These are phyloP conservation scores for Malus sieversii DNA, from an alignment of 306 rosid species.

Conservation along the genomic window DNA sequence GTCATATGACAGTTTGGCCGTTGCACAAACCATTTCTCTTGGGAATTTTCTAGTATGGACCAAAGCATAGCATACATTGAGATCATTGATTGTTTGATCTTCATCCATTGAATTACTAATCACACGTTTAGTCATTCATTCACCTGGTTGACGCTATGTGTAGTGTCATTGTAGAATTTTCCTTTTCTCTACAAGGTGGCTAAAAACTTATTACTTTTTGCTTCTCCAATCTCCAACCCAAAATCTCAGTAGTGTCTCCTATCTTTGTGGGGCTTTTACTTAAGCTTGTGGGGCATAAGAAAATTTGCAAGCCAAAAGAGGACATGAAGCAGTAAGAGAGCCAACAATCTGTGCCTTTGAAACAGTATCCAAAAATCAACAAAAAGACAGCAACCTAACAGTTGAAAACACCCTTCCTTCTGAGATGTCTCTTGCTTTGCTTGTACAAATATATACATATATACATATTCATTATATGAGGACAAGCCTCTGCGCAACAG, in stretches of 20 bases:
- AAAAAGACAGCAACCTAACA: constrained; percentile 2
- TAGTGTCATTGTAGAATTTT: background rate
- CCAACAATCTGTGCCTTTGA: background rate
- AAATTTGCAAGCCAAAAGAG: background rate
- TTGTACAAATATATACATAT: background rate
- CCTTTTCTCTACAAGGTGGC: background rate
- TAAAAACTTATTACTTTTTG: background rate
- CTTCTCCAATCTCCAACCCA: background rate
- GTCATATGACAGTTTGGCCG: background rate
- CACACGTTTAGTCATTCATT: background rate
- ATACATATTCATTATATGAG: no score
- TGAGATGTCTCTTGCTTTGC: constrained; percentile 17
- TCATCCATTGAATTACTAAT: background rate
- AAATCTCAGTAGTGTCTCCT: background rate
- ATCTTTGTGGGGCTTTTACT: background rate
- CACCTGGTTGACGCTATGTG: background rate
- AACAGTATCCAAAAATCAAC: background rate
- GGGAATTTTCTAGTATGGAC: background rate
- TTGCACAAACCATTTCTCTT: background rate
- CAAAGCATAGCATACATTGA: background rate
- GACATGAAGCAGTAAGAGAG: background rate
- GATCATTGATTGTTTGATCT: background rate
- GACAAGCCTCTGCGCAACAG: no score
- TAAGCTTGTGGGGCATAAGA: background rate
- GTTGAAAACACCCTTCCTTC: constrained; percentile 15